Conservation (phyloP, 2,329 filamentous ascomycete species). For the Neurospora sp. region DNA sequence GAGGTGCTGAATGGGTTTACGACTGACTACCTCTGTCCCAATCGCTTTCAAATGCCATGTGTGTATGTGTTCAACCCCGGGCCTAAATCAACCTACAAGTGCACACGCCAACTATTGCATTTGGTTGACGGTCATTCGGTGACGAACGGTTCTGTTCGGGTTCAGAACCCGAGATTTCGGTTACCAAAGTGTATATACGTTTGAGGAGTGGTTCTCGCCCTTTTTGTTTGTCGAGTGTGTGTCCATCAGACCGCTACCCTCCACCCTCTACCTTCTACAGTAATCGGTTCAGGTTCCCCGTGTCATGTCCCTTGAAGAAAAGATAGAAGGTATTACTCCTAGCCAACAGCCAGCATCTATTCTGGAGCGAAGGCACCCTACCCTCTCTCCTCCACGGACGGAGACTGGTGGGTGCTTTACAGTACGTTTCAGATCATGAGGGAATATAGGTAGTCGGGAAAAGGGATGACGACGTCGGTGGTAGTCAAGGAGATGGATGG, state of each 20-base stretch:
- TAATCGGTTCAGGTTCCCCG: not conserved
- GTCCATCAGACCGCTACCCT: not conserved
- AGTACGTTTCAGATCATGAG: not conserved
- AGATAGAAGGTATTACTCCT: not conserved
- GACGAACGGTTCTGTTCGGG: not conserved
- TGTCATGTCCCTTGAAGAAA: not conserved
- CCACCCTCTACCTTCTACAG: not conserved
- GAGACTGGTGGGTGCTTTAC: not conserved
- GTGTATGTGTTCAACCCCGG: not conserved
- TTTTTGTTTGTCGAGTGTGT: not conserved
- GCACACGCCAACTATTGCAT: not conserved
- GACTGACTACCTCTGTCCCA: not conserved
- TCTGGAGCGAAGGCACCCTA: not conserved
- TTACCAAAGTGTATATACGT: not conserved
- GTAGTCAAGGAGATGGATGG: not conserved
- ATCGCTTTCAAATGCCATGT: not conserved
- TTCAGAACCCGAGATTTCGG: not conserved
- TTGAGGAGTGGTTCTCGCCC: not conserved
- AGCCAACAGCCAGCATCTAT: not conserved
- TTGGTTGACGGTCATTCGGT: not conserved
- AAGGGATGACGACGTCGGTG: not conserved
- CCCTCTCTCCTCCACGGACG: not conserved
- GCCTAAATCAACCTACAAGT: not conserved
- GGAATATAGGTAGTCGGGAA: not conserved
- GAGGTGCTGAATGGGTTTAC: not conserved